phyloP scores from a whole-genome alignment of 2,329 filamentous ascomycete genomes.

The Trichoderma pleuroti region DNA sequence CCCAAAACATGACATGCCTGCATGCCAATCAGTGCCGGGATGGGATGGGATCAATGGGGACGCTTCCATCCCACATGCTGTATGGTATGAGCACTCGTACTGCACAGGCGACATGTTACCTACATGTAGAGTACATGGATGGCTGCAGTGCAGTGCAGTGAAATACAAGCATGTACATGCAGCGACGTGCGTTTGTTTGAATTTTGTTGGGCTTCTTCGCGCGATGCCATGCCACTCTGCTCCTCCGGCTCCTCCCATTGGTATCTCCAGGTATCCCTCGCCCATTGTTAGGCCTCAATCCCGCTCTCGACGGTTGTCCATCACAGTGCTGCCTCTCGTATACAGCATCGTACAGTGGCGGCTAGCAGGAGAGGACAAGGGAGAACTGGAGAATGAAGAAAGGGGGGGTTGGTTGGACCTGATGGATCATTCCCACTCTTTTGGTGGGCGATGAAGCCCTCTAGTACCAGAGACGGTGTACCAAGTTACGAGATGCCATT shows the following conservation, averaged over 20 bases:
- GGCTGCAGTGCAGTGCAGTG: not conserved
- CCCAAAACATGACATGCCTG: conserved; percentile 11
- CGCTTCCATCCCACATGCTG: not conserved
- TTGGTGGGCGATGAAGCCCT: not conserved
- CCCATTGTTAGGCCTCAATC: not conserved
- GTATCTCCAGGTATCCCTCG: not conserved
- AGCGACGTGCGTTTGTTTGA: not conserved
- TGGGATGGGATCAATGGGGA: not conserved
- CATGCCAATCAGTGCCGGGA: not conserved
- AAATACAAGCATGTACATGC: not conserved
- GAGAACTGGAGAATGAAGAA: not conserved
- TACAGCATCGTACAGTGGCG: not conserved
- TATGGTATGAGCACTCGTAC: no score
- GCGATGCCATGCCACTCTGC: not conserved
- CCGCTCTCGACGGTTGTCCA: not conserved
- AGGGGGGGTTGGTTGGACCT: not conserved
- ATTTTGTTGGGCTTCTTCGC: conserved; percentile 8
- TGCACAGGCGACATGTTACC: not conserved
- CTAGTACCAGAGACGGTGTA: conserved; percentile 3
- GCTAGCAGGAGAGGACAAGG: not conserved
- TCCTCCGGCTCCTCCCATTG: not conserved
- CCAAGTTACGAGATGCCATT: not conserved
- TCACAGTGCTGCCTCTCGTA: not conserved
- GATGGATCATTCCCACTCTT: conserved; percentile 13
- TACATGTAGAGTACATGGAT: not conserved